Conservation (phyloP, 2,329 filamentous ascomycete species). For the Colletotrichum liaoningense region DNA sequence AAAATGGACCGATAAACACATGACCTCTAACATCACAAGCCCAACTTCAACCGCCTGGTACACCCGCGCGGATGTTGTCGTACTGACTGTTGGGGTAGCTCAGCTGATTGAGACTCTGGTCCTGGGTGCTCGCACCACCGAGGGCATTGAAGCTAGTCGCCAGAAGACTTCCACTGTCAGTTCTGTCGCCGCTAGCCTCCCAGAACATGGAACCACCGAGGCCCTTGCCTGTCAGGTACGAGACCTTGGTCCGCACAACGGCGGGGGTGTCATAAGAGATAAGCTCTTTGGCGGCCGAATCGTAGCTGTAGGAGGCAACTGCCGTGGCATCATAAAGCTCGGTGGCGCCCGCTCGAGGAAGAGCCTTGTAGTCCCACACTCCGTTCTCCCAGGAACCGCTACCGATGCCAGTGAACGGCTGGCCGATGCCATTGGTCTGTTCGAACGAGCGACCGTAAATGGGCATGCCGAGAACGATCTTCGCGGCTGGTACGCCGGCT, state of each 20-base stretch:
- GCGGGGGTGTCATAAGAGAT: constrained; percentile 76
- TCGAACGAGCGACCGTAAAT: constrained; percentile 83
- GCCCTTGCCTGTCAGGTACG: constrained; percentile 68
- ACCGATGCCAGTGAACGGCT: constrained; percentile 72
- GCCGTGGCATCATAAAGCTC: constrained; percentile 68
- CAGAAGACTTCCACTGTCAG: constrained; percentile 64
- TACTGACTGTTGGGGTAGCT: constrained; percentile 67
- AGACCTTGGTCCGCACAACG: constrained; percentile 70
- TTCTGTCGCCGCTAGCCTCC: constrained; percentile 78
- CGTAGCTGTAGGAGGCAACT: constrained; percentile 78
- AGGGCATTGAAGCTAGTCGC: constrained; percentile 49
- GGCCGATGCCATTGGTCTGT: constrained; percentile 74
- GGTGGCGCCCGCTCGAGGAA: constrained; percentile 70
- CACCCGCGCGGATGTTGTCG: constrained; percentile 59
- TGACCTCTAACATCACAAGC: neutral
- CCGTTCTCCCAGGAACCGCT: constrained; percentile 69
- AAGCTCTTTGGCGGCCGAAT: constrained; percentile 67
- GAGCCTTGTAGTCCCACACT: constrained; percentile 78
- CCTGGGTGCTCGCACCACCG: constrained; percentile 51
- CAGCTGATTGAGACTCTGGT: constrained; percentile 63
- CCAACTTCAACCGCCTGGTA: neutral
- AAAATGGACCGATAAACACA: neutral
- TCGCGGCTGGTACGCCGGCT: constrained; percentile 67
- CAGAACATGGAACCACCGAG: constrained; percentile 87
- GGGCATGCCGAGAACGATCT: constrained; percentile 81